phyloP scores from a whole-genome alignment of 2,329 filamentous ascomycete genomes.

The Fusarium pseudocircinatum region DNA sequence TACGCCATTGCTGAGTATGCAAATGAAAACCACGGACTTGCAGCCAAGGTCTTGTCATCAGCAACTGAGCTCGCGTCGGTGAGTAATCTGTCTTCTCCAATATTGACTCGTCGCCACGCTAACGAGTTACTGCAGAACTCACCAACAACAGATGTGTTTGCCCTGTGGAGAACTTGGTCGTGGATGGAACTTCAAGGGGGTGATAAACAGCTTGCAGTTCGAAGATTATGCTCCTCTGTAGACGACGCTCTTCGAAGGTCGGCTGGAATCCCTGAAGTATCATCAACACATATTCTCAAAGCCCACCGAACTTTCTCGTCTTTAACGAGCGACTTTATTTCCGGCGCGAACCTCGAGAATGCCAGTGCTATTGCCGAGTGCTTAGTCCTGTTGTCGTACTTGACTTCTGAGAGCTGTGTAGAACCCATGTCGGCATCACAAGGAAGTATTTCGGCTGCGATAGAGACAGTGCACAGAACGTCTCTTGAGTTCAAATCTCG shows the following conservation, averaged over 20 bases:
- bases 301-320: conserved; percentile 62
- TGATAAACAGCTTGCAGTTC: conserved; percentile 48
- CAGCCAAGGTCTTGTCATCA: conserved; percentile 72
- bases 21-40: conserved; percentile 65
- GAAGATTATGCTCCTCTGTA: conserved; percentile 53
- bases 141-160: conserved; percentile 34
- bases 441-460: conserved; percentile 65
- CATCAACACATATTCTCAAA: conserved; percentile 60
- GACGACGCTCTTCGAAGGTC: conserved; percentile 43
- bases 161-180: conserved; percentile 70
- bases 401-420: conserved; percentile 56
- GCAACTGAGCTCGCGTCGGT: conserved; percentile 59
- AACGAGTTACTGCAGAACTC: conserved; percentile 26
- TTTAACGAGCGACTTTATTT: conserved; percentile 65
- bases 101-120: not conserved
- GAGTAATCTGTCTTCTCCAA: conserved; percentile 12
- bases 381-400: conserved; percentile 73
- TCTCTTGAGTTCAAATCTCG: conserved; percentile 56
- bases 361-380: conserved; percentile 69
- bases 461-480: conserved; percentile 52
- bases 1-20: conserved; percentile 78
- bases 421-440: conserved; percentile 59
- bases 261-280: conserved; percentile 30
- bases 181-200: conserved; percentile 69
- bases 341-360: conserved; percentile 56